Evolutionary conservation across 2,329 filamentous ascomycete genomes (phyloP), one percentile per base, ranked within the genome.

Genomic region (Massarina eburnea): DNA sequence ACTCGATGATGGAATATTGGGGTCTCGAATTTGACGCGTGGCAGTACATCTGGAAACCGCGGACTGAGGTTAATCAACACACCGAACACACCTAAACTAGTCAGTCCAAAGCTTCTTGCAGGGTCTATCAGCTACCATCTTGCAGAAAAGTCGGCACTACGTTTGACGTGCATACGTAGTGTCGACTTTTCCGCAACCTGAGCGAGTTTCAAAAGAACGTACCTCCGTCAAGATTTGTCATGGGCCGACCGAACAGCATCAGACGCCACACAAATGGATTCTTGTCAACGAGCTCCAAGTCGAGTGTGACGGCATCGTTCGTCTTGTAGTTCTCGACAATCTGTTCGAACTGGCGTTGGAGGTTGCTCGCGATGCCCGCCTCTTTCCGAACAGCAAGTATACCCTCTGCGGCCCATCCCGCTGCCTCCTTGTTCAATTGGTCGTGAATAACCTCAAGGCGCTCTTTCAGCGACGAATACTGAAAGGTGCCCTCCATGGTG

Each of bases 201-300:
- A n/a, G n/a, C n/a, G n/a, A n/a, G n/a, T n/a, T n/a, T 19, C 6
- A 18, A 29, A 19, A 10, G 20, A n/a, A 37, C 41, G 12, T 36
- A 34, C 47, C 64, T 14, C 91, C 92, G 58, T 97, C 92, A 2
- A 97, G 81, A 57, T 95, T 91, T 5, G 91, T 95, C 86, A 94
- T 95, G 1, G 91, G 89, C 43, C 86, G 82, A 20, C 94, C 94
- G 65, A 96, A 95, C 66, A 96, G 91, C 1, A 89, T 94, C 48
- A 97, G 68, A 17, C 80, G 71, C 94, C 94, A 97, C 17, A 92
- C 78, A 62, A 96, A 96, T 0, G 92, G 91, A 59, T 96, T 97
- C 30, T 79, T 81, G 53, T 94, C 79, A 22, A 88, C 84, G 6
- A 97, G 75, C 45, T 84, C 81, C 29, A 97, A 74, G 56, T 91